These are phyloP conservation scores for Prinsepia uniflora DNA, from an alignment of 306 rosid genomes.

Conservation along the genomic window DNA sequence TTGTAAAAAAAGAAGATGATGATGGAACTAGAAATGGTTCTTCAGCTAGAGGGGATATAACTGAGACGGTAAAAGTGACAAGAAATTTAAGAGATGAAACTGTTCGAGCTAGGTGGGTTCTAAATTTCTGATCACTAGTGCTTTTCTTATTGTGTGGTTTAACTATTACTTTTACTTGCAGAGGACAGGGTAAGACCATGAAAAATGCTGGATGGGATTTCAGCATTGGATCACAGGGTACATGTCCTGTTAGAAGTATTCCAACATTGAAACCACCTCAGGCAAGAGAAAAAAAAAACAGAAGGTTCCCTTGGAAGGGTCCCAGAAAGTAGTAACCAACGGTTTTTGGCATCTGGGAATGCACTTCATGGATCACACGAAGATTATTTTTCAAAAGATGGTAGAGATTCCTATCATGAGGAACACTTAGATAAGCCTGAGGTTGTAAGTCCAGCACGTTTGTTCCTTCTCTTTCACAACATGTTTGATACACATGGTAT, in stretches of 20 bases:
- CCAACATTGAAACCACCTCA: slow-evolving; percentile 77
- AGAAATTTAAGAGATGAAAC: slow-evolving; percentile 70
- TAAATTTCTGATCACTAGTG: slow-evolving; percentile 17
- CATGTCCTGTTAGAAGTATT: slow-evolving; percentile 72
- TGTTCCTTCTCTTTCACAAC: slow-evolving; percentile 4
- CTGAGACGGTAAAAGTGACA: slow-evolving; percentile 67
- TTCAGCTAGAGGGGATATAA: slow-evolving; percentile 49
- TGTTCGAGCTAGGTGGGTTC: slow-evolving; percentile 60
- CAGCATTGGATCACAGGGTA: slow-evolving; percentile 73
- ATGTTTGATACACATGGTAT: neutral
- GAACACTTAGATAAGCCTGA: slow-evolving; percentile 42
- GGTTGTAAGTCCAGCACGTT: slow-evolving; percentile 55
- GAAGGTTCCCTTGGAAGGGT: slow-evolving; percentile 57
- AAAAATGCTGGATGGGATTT: slow-evolving; percentile 98
- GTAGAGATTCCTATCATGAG: slow-evolving; percentile 35
- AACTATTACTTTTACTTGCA: slow-evolving; percentile 45
- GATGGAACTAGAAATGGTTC: slow-evolving; percentile 52
- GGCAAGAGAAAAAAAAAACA: slow-evolving; percentile 61
- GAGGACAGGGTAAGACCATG: slow-evolving; percentile 64
- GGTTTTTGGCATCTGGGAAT: slow-evolving; percentile 45
- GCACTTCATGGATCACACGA: slow-evolving; percentile 38
- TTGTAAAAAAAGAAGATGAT: slow-evolving; percentile 62
- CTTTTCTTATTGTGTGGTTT: slow-evolving; percentile 22
- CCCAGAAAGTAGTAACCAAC: slow-evolving; percentile 52
- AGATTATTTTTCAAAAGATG: slow-evolving; percentile 41